Conservation (phyloP, 257 asterid genomes). For the Solanum megistacrolobum region DNA sequence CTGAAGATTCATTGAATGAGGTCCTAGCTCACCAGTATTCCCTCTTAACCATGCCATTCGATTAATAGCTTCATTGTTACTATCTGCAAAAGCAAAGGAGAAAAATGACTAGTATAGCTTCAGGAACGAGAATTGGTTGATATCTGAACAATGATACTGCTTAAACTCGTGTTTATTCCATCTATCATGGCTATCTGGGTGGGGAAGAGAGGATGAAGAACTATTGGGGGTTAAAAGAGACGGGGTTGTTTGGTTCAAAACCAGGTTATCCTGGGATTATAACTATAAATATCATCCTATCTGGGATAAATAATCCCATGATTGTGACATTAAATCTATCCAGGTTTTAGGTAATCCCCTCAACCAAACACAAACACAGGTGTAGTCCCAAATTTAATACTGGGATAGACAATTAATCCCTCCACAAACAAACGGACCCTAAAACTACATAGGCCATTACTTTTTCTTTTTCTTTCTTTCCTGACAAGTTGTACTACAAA, state of each 20-base stretch:
- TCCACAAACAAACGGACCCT: background rate
- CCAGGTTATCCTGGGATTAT: background rate
- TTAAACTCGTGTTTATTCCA: background rate
- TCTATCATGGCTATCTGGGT: background rate
- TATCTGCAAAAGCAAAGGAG: conserved; percentile 36
- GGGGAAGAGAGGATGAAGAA: background rate
- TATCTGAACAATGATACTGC: background rate
- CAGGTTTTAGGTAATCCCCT: background rate
- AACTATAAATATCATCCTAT: background rate
- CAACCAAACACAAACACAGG: background rate
- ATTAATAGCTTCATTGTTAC: conserved; percentile 50
- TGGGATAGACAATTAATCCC: background rate
- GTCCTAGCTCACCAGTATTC: conserved; percentile 66
- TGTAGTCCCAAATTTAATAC: background rate
- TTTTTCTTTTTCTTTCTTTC: background rate
- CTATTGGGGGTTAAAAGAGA: background rate
- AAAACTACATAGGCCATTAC: background rate
- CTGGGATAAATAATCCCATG: background rate
- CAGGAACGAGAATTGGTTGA: background rate
- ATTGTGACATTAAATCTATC: background rate
- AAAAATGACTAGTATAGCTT: background rate
- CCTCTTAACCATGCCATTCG: conserved; percentile 86
- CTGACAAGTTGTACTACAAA: background rate
- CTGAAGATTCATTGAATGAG: conserved; percentile 53
- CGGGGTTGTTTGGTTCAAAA: background rate